Conservation (phyloP, 441 rosid species). For the Brassica hybrid region DNA sequence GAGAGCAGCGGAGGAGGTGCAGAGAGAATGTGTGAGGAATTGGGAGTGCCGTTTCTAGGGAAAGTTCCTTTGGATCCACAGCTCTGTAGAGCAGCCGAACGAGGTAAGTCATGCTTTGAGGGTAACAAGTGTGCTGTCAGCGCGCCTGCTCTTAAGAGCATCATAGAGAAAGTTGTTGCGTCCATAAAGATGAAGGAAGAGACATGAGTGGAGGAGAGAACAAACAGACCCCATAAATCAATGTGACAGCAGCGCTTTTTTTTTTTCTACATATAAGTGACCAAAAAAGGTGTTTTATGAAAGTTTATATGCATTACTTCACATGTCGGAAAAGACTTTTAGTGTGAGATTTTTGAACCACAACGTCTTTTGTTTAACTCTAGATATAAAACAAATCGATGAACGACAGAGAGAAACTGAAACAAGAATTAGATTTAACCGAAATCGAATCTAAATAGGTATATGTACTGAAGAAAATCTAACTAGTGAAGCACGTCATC, state of each 20-base stretch:
- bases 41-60: conserved; percentile 89
- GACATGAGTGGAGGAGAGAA: conserved; percentile 24
- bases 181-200: conserved; percentile 32
- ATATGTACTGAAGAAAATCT: background rate
- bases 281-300: background rate
- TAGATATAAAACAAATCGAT: background rate
- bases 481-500: background rate
- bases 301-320: background rate
- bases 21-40: conserved; percentile 76
- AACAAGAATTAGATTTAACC: background rate
- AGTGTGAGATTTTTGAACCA: background rate
- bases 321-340: background rate
- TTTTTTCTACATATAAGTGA: background rate
- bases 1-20: conserved; percentile 93
- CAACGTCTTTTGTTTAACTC: background rate
- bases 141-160: conserved; percentile 68
- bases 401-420: background rate
- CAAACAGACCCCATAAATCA: background rate
- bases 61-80: conserved; percentile 95
- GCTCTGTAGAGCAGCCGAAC: conserved; percentile 90
- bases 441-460: background rate
- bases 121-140: conserved; percentile 69
- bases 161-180: conserved; percentile 59
- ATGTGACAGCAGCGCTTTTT: background rate
- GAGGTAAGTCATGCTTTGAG: conserved; percentile 82